Base-by-base conservation (phyloP, 2,329 filamentous ascomycete genomes). In the Verticillium longisporum region DNA sequence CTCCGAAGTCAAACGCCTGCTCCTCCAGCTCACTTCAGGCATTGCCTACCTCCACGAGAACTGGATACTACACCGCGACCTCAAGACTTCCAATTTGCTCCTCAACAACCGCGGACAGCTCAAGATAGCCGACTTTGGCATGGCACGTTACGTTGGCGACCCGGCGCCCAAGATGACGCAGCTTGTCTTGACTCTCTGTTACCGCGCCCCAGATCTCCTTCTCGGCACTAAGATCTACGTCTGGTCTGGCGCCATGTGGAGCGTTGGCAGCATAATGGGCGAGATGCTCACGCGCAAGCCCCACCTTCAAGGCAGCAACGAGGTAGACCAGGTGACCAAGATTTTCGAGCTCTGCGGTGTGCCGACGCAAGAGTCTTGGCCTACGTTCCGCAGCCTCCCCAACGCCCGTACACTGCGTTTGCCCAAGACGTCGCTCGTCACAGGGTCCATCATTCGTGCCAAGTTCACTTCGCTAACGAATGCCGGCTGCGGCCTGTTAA, bases 121-220 rank as follows among this genome's bases (percentile, higher is more conserved):
- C 74, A 97, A 97, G 75, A 88, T 99, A 65, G 95, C 95, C 63
- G 95, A 99, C 76, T 99, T 99, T 72, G 95, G 95, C 73, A 97
- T 99, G 92, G 94, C 95, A 3, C 86, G 95, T 33, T 95, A 95
- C 76, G 90, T 90, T 61, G 90, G 90, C 58, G 87, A 91, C 67
- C 92, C 94, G 4, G 81, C 87, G 0, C 83, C 87, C 1, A 89
- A 90, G 64, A 83, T 98, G 63, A 98, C 95, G 2, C 90, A 94
- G 71, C 85, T 98, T 56, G 95, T 99, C 64, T 94, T 98, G 18
- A 99, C 95, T 6, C 83, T 99, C 6, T 99, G 95, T 95, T 99
- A 99, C 74, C 90, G 95, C 61, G 84, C 91, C 0, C 95, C 95
- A 0, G 95, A 98, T 75, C 83, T 98, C 11, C 83, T 99, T 1